Percentiles rank a stretch among this genome's conserved stretches.
Conservation (phyloP, 192 early-diverging fungal species). For the Chytriomyces sp. region DNA sequence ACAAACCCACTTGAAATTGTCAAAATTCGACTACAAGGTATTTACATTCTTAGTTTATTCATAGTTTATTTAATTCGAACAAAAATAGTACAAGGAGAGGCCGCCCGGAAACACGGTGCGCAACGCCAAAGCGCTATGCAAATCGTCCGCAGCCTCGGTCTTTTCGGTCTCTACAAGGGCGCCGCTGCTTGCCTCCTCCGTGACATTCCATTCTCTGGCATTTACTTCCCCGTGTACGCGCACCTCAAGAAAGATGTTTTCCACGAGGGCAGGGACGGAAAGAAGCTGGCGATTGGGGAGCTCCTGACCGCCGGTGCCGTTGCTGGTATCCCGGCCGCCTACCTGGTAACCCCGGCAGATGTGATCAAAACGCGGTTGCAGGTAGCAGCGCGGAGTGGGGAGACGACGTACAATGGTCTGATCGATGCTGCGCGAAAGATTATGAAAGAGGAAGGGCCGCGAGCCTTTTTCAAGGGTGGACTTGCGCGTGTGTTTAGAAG, state of each 20-base stretch:
- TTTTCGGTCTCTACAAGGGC: slow-evolving; percentile 93
- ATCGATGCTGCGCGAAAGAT: slow-evolving; percentile 86
- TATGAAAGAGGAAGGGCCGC: slow-evolving; percentile 84
- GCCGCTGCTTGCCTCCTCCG: slow-evolving; percentile 89
- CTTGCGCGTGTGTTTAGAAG: slow-evolving; percentile 86
- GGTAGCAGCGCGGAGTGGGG: slow-evolving; percentile 86
- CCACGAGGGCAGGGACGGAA: slow-evolving; percentile 74
- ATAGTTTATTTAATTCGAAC: too few relatives aligned
- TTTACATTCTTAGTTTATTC: neutral
- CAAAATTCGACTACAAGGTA: slow-evolving; percentile 92
- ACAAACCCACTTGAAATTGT: slow-evolving; percentile 98
- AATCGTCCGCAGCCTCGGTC: slow-evolving; percentile 87
- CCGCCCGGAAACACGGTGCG: slow-evolving; percentile 49
- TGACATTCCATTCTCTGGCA: slow-evolving; percentile 96
- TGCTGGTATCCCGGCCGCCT: slow-evolving; percentile 97
- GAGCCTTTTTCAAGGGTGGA: slow-evolving; percentile 97
- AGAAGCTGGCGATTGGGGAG: slow-evolving; percentile 60
- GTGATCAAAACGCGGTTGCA: slow-evolving; percentile 98
- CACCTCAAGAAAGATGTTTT: slow-evolving; percentile 94
- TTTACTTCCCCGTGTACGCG: slow-evolving; percentile 95
- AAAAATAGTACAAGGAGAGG: slow-evolving; percentile 49
- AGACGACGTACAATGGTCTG: slow-evolving; percentile 85
- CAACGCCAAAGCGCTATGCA: slow-evolving; percentile 76
- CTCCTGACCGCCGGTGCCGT: slow-evolving; percentile 86
- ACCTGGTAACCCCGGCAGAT: slow-evolving; percentile 95